A percentile compares a stretch with the other conserved stretches of the same genome.
Conservation (phyloP, 257 asterid genomes). For the Przewalskia tangutica region DNA sequence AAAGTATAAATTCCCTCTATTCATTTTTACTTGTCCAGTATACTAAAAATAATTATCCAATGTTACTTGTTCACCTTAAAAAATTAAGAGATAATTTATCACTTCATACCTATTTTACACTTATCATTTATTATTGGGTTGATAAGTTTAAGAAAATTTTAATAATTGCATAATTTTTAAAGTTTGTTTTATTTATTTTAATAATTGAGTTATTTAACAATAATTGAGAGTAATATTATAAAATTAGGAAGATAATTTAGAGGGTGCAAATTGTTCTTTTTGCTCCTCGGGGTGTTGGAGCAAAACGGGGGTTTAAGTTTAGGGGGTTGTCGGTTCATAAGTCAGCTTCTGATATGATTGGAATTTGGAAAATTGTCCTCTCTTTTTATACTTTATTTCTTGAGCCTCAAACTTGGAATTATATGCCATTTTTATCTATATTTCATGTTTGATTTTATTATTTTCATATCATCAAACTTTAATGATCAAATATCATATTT, state of each 20-base stretch:
- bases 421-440: not conserved
- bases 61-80: too few relatives aligned
- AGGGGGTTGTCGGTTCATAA: slow-evolving; percentile 38
- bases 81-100: too few relatives aligned
- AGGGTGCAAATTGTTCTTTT: not conserved
- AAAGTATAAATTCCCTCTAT: too few relatives aligned
- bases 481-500: not conserved
- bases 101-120: too few relatives aligned
- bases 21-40: too few relatives aligned
- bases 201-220: too few relatives aligned
- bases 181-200: too few relatives aligned
- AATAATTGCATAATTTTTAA: too few relatives aligned
- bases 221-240: not conserved
- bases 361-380: slow-evolving; percentile 1
- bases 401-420: slow-evolving; percentile 24
- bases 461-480: not conserved
- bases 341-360: slow-evolving; percentile 57
- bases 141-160: too few relatives aligned
- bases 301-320: not conserved
- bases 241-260: slow-evolving; percentile 21
- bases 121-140: too few relatives aligned
- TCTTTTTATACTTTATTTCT: slow-evolving; percentile 8
- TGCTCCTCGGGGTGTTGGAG: slow-evolving; percentile 14
- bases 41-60: too few relatives aligned
- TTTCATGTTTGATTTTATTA: not conserved